phyloP scores from a whole-genome alignment of 495 filamentous ascomycete species.

The Penicillium coprophilum region DNA sequence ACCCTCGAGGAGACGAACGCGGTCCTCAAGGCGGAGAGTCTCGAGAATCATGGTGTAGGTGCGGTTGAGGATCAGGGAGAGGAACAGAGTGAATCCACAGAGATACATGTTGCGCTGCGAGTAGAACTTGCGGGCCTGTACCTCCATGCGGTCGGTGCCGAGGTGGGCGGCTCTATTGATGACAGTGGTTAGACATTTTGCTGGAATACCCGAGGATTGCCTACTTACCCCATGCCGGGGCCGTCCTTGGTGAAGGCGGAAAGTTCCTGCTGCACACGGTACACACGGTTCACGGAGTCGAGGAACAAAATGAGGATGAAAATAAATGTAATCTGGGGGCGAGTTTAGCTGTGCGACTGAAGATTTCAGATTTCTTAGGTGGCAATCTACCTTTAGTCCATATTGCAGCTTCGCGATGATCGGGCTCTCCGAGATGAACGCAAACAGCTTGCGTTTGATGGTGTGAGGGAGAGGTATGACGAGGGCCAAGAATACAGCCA shows the following conservation, averaged over 20 bases:
- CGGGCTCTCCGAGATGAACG: conserved; percentile 88
- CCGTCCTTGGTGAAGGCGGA: conserved; percentile 55
- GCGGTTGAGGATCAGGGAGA: conserved; percentile 97
- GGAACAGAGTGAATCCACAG: conserved; percentile 98
- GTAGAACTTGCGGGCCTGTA: conserved; percentile 99
- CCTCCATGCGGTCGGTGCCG: conserved; percentile 91
- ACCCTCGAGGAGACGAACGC: conserved; percentile 80
- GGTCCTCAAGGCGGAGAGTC: conserved; percentile 87
- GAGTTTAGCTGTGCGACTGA: not conserved
- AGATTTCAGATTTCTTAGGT: not conserved
- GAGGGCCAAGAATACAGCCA: conserved; percentile 86
- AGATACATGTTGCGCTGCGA: conserved; percentile 99
- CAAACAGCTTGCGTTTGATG: conserved; percentile 83
- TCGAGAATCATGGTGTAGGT: conserved; percentile 98
- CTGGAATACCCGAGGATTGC: not conserved
- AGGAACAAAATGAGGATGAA: conserved; percentile 98
- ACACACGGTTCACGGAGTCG: conserved; percentile 98
- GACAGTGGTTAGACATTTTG: conserved; percentile 14
- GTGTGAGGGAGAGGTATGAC: conserved; percentile 90
- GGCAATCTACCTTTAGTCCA: conserved; percentile 65
- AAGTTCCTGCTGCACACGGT: conserved; percentile 90
- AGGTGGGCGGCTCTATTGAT: conserved; percentile 63
- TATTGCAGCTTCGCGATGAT: conserved; percentile 77
- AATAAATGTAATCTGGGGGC: conserved; percentile 87
- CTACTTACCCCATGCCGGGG: conserved; percentile 43